phyloP scores from a whole-genome alignment of 2,329 filamentous ascomycete genomes.

The Alternaria conjuncta region DNA sequence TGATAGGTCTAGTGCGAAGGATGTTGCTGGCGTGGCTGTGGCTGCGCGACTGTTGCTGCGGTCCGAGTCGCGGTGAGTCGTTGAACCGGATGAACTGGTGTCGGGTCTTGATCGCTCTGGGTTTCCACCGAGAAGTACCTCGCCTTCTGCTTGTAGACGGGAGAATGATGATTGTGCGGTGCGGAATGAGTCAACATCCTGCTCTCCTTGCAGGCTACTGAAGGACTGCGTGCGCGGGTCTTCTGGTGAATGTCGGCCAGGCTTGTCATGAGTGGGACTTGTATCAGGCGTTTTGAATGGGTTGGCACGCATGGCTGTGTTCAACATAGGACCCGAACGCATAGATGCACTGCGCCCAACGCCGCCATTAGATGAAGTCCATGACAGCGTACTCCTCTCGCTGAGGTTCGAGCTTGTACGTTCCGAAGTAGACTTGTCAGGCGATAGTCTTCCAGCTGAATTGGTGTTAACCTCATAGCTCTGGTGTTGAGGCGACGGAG shows the following conservation, averaged over 20 bases:
- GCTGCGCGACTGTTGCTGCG: slow-evolving; percentile 28
- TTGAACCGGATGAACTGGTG: slow-evolving; percentile 38
- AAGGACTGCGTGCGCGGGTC: slow-evolving; percentile 37
- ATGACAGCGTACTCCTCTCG: slow-evolving; percentile 57
- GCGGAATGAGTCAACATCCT: slow-evolving; percentile 58
- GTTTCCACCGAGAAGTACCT: slow-evolving; percentile 57
- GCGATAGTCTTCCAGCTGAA: slow-evolving; percentile 50
- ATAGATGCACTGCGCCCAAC: slow-evolving; percentile 55
- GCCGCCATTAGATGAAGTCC: slow-evolving; percentile 48
- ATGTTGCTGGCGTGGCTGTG: slow-evolving; percentile 37
- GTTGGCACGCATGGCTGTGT: slow-evolving; percentile 33
- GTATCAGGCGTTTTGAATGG: slow-evolving; percentile 43
- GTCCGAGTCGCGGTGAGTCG: slow-evolving; percentile 32
- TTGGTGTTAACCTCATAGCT: slow-evolving; percentile 3
- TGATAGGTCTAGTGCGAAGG: slow-evolving; percentile 26
- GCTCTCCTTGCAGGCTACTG: slow-evolving; percentile 47
- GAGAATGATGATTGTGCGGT: slow-evolving; percentile 59
- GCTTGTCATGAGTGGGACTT: slow-evolving; percentile 36
- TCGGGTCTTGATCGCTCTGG: slow-evolving; percentile 40
- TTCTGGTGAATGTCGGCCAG: slow-evolving; percentile 24
- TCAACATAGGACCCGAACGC: slow-evolving; percentile 51
- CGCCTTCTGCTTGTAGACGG: slow-evolving; percentile 59
- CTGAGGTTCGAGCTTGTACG: slow-evolving; percentile 64
- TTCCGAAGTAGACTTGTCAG: slow-evolving; percentile 55
- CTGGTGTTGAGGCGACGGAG: slow-evolving; percentile 29